Percentiles rank a stretch among this genome's conserved stretches.
Conservation (phyloP, 257 asterid species). For the Cordia subcordata region DNA sequence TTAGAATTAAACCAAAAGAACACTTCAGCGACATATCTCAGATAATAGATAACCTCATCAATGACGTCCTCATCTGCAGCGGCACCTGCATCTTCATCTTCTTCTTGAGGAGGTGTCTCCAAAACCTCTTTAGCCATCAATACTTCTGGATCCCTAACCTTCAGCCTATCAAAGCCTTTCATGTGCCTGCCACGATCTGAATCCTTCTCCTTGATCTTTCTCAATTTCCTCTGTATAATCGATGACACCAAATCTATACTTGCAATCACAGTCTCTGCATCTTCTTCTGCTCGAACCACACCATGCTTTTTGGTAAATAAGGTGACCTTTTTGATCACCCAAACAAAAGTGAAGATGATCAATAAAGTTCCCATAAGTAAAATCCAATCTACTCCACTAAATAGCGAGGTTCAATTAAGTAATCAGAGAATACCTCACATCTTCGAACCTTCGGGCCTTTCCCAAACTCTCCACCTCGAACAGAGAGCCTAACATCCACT, state of each 20-base stretch:
- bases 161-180: slow-evolving; percentile 72
- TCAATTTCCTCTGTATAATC: slow-evolving; percentile 73
- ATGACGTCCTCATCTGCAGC: slow-evolving; percentile 25
- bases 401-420: neutral
- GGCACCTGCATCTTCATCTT: slow-evolving; percentile 25
- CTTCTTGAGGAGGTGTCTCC: slow-evolving; percentile 34
- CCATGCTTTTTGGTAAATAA: slow-evolving; percentile 90
- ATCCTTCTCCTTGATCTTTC: slow-evolving; percentile 96
- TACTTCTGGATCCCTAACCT: slow-evolving; percentile 51
- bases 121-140: slow-evolving; percentile 30
- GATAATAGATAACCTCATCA: slow-evolving; percentile 41
- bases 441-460: slow-evolving; percentile 82
- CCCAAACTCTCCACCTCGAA: slow-evolving; percentile 89
- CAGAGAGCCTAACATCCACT: slow-evolving; percentile 80
- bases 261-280: slow-evolving; percentile 64
- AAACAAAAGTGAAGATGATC: neutral
- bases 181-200: slow-evolving; percentile 91
- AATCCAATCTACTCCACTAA: neutral
- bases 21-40: neutral
- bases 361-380: neutral
- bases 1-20: neutral
- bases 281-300: slow-evolving; percentile 87
- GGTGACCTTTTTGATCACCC: slow-evolving; percentile 48
- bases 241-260: slow-evolving; percentile 84
- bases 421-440: slow-evolving; percentile 62